These are phyloP conservation scores for Umbelopsis sp. DNA, from an alignment of 192 early-diverging fungal species.

Conservation along the genomic window DNA sequence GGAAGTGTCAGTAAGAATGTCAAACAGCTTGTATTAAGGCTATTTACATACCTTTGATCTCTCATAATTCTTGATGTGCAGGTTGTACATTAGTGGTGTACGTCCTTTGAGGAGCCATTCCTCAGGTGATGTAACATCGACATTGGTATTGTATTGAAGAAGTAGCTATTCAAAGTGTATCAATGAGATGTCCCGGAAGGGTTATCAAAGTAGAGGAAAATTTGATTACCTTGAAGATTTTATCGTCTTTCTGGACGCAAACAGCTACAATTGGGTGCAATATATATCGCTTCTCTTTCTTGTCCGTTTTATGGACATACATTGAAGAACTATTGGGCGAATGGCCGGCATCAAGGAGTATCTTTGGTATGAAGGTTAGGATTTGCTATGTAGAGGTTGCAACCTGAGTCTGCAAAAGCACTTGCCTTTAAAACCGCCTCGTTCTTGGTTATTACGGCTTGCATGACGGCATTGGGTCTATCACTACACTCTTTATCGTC, in stretches of 20 bases:
- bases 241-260: not conserved
- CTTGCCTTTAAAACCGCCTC: slow-evolving; percentile 14
- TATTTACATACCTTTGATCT: not conserved
- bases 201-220: not conserved
- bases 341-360: not conserved
- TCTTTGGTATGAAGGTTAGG: not conserved
- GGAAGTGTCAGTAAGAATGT: not conserved
- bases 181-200: not conserved
- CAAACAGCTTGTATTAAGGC: not conserved
- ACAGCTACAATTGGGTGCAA: not conserved
- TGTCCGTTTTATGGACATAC: not conserved
- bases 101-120: not conserved
- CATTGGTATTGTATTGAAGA: not conserved
- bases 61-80: not conserved
- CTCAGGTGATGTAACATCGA: not conserved
- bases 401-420: no score
- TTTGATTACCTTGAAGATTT: not conserved
- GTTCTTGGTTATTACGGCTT: slow-evolving; percentile 29
- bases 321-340: not conserved
- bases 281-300: not conserved
- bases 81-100: not conserved
- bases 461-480: slow-evolving; percentile 38
- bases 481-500: slow-evolving; percentile 25
- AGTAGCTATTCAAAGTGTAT: not conserved
- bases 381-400: no score